Base-by-base conservation (phyloP, 2,329 filamentous ascomycete genomes). In the Atkinsonella texensis region DNA sequence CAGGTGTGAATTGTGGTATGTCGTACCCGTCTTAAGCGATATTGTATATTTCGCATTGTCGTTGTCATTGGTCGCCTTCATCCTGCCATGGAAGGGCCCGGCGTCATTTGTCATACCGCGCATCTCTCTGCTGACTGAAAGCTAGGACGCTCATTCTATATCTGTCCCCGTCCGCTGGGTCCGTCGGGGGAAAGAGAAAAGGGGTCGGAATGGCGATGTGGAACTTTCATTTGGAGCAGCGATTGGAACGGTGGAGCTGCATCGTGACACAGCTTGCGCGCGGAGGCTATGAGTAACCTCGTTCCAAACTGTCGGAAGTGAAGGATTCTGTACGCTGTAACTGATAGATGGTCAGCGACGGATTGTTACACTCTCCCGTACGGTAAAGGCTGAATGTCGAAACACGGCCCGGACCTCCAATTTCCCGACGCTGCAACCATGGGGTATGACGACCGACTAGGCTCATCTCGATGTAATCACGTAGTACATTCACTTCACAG, bases 141-240 rank as follows among this genome's bases (percentile, higher is more conserved):
- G 15, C 13, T 44, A 80, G 77, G 79, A 5, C 72, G 81, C 38
- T 79, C 78, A 1, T 84, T 84, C 61, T 84, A 79, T 63, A 77
- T 81, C 52, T 84, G 81, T 55, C 64, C 74, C 13, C 77, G 84
- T 41, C 93, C 93, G 4, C 70, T 97, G 2, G 91, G 89, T 0
- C 89, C 89, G 1, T 87, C 84, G 23, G 93, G 89, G 0, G 80
- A 85, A 58, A 93, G 93, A 64, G 90, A 95, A 67, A 85, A 74
- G 54, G 85, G 83, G 2, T 89, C 89, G 0, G 77, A 93, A 63
- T 96, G 90, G 88, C 80, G 88, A 43, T 97, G 91, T 66, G 74
- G 77, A 2, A 95, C 89, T 0, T 96, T 96, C 60, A 89, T 84
- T 33, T 82, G 79, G 81, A 79, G 75, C 55, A 80, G 77, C 50